Evolutionary conservation across 1,139 yeast genomes (phyloP).

Genomic region (Lodderomyces pseudojiufengensis): DNA sequence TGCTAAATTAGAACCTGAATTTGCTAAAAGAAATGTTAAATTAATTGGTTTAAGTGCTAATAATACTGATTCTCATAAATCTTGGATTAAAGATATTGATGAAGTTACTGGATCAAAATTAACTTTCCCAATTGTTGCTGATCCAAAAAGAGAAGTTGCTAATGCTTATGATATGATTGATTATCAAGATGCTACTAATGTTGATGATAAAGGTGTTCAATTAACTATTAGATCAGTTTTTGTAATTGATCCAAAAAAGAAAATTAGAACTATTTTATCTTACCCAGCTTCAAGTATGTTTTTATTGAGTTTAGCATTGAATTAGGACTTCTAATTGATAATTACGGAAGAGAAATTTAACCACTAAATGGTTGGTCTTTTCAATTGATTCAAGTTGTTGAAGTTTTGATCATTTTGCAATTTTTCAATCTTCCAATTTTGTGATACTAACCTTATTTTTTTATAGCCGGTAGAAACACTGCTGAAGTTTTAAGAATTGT

Average conservation of each 20-base stretch:
- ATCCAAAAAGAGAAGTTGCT: constrained; percentile 67
- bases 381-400: no score
- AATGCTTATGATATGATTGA: constrained; percentile 75
- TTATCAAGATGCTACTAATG: constrained; percentile 77
- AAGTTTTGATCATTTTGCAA: no score
- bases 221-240: constrained; percentile 81
- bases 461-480: constrained; percentile 73
- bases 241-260: constrained; percentile 76
- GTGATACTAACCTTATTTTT: no score
- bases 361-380: no score
- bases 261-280: constrained; percentile 64
- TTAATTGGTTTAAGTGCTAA: constrained; percentile 78
- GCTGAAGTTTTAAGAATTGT: constrained; percentile 81
- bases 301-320: no score
- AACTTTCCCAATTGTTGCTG: constrained; percentile 78
- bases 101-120: constrained; percentile 67
- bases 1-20: constrained; percentile 79
- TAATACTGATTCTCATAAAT: constrained; percentile 63
- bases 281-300: constrained; percentile 66
- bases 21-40: constrained; percentile 70
- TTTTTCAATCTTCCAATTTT: no score
- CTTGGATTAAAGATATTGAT: constrained; percentile 82
- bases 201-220: constrained; percentile 67
- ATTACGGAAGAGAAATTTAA: no score
- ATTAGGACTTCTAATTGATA: no score